These are phyloP conservation scores for Pestalotiopsis sp. DNA, from an alignment of 2,329 filamentous ascomycete species.

Conservation along the genomic window DNA sequence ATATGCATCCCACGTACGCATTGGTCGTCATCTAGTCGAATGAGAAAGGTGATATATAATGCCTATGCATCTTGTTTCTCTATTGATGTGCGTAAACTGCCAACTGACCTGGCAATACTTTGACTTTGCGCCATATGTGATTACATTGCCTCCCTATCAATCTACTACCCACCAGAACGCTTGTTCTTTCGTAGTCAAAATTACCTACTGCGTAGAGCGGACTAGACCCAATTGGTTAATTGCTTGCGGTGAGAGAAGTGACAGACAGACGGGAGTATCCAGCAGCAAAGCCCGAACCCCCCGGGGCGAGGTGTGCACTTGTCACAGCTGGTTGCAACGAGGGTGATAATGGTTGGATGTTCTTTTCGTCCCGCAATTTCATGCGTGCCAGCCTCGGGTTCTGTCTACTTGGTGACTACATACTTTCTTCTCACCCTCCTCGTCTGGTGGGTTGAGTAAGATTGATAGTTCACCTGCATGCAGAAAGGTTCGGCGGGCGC, in stretches of 20 bases:
- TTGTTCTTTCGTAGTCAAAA: not conserved
- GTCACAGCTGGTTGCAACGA: not conserved
- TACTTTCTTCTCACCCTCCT: not conserved
- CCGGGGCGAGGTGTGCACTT: not conserved
- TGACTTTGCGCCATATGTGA: too few relatives aligned
- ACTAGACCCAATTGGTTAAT: not conserved
- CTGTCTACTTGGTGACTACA: not conserved
- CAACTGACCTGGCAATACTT: too few relatives aligned
- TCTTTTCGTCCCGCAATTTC: not conserved
- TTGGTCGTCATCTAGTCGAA: not conserved
- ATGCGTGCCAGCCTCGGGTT: not conserved
- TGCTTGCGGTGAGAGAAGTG: not conserved
- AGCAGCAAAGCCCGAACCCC: not conserved
- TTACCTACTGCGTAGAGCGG: not conserved
- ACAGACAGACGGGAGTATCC: not conserved
- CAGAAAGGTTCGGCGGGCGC: constrained; percentile 4
- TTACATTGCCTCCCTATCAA: too few relatives aligned
- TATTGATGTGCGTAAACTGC: too few relatives aligned
- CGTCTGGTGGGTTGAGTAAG: not conserved
- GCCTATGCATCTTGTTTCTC: not conserved
- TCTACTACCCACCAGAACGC: not conserved
- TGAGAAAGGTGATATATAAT: not conserved
- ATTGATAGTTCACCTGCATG: constrained; percentile 7
- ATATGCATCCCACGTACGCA: not conserved
- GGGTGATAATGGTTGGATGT: not conserved